A percentile compares a stretch with the other conserved stretches of the same genome.
phyloP scores from a whole-genome alignment of 805 yeast species.

The Debaryomyces castellii region DNA sequence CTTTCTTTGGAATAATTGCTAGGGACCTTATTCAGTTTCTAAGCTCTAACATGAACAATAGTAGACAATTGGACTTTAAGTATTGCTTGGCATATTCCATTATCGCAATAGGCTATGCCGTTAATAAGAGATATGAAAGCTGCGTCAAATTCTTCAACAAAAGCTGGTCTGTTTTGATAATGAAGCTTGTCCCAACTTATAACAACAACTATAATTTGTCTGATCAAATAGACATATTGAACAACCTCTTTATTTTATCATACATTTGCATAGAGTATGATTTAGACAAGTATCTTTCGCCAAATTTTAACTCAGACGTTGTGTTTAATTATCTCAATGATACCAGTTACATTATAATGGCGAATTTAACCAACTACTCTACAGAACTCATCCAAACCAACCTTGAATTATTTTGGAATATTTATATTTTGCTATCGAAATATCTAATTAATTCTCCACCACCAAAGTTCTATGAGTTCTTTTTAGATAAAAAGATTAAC shows the following conservation, averaged over 20 bases:
- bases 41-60: slow-evolving; percentile 12
- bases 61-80: slow-evolving; percentile 27
- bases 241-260: slow-evolving; percentile 45
- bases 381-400: slow-evolving; percentile 25
- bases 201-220: slow-evolving; percentile 23
- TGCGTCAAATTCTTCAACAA: slow-evolving; percentile 41
- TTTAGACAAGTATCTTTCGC: slow-evolving; percentile 17
- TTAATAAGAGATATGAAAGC: slow-evolving; percentile 24
- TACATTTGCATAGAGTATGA: slow-evolving; percentile 43
- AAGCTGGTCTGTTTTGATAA: slow-evolving; percentile 44
- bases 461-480: slow-evolving; percentile 29
- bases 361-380: slow-evolving; percentile 25
- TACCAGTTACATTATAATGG: slow-evolving; percentile 41
- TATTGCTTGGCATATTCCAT: slow-evolving; percentile 42
- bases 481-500: slow-evolving; percentile 15
- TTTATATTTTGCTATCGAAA: slow-evolving; percentile 46
- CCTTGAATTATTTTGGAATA: slow-evolving; percentile 45
- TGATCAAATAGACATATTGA: slow-evolving; percentile 40
- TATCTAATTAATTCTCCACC: slow-evolving; percentile 43
- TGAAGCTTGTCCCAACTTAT: slow-evolving; percentile 33
- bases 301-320: slow-evolving; percentile 39
- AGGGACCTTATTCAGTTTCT: slow-evolving; percentile 22
- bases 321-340: slow-evolving; percentile 51
- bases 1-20: slow-evolving; percentile 18
- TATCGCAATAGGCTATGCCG: slow-evolving; percentile 43